Evolutionary conservation across 2,329 filamentous ascomycete genomes (phyloP).

Genomic region (Cladorrhinum sp.): DNA sequence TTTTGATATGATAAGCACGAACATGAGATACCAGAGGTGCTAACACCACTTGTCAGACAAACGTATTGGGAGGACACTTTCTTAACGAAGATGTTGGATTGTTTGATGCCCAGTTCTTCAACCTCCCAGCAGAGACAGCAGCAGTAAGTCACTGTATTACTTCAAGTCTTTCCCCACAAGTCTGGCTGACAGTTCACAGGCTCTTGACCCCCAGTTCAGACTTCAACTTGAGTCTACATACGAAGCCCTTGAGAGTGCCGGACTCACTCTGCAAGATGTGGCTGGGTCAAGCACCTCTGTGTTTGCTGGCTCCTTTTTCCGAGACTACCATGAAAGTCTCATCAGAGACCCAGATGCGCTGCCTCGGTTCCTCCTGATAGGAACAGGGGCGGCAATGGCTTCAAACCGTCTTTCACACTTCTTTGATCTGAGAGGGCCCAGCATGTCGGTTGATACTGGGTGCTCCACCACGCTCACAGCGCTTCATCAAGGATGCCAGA

Average conservation of each 20-base stretch:
- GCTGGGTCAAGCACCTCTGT: conserved; percentile 34
- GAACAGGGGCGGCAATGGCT: conserved; percentile 35
- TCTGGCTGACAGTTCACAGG: conserved; percentile 6
- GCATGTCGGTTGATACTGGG: conserved; percentile 45
- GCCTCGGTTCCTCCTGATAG: conserved; percentile 35
- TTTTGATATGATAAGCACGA: background rate
- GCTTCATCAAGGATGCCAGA: conserved; percentile 40
- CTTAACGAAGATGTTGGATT: conserved; percentile 25
- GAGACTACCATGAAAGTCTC: conserved; percentile 32
- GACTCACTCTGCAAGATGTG: conserved; percentile 29
- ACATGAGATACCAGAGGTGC: background rate
- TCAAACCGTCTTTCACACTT: conserved; percentile 42
- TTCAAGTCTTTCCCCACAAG: background rate
- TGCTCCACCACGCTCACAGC: conserved; percentile 43
- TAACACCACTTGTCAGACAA: conserved; percentile 26
- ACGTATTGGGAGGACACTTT: conserved; percentile 36
- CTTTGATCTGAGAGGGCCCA: conserved; percentile 41
- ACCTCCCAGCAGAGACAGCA: conserved; percentile 30
- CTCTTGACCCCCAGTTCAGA: conserved; percentile 30
- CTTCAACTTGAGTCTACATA: conserved; percentile 33
- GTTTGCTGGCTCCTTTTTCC: conserved; percentile 32
- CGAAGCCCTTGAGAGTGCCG: conserved; percentile 34
- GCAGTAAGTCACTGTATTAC: conserved; percentile 22
- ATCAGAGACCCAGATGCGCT: conserved; percentile 27
- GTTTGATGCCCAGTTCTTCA: conserved; percentile 34